phyloP scores from a whole-genome alignment of 768 basidiomycete genomes.

The Tremella mesenterica region DNA sequence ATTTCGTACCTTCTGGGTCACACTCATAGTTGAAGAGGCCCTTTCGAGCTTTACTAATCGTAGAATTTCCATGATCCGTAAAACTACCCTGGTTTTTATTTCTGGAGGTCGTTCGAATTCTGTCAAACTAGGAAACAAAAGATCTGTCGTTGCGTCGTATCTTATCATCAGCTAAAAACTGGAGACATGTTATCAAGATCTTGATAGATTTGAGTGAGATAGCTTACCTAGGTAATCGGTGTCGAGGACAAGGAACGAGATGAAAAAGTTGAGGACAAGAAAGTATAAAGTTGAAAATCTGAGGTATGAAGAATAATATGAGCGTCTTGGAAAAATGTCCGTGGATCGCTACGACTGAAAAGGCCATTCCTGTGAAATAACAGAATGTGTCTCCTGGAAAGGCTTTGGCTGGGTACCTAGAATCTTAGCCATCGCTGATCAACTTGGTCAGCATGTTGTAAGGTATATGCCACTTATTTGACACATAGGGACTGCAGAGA shows the following conservation, averaged over 20 bases:
- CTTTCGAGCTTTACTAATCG: slow-evolving; percentile 57
- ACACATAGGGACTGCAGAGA: too few relatives aligned
- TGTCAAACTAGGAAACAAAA: slow-evolving; percentile 68
- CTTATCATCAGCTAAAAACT: slow-evolving; percentile 51
- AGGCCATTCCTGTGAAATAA: slow-evolving; percentile 97
- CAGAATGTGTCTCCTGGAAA: slow-evolving; percentile 97
- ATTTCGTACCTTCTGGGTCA: neutral
- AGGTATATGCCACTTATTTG: neutral
- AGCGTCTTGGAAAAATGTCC: slow-evolving; percentile 96
- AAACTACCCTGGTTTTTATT: slow-evolving; percentile 51
- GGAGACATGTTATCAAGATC: neutral
- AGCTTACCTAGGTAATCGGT: slow-evolving; percentile 77
- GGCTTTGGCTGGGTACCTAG: slow-evolving; percentile 87
- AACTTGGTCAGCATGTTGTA: too few relatives aligned
- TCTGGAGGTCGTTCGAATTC: slow-evolving; percentile 57
- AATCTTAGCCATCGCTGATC: neutral
- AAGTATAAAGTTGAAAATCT: slow-evolving; percentile 93
- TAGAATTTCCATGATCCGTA: slow-evolving; percentile 56
- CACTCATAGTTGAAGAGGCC: neutral
- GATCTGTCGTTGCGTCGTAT: slow-evolving; percentile 63
- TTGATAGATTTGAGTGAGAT: neutral
- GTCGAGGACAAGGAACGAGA: slow-evolving; percentile 84
- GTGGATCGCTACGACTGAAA: slow-evolving; percentile 93
- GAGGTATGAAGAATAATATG: slow-evolving; percentile 91
- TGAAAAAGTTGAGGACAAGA: slow-evolving; percentile 93